A percentile compares a stretch with the other conserved stretches of the same genome.
These are phyloP conservation scores for Jatropha multifida DNA, from an alignment of 441 rosid genomes.

Conservation along the genomic window DNA sequence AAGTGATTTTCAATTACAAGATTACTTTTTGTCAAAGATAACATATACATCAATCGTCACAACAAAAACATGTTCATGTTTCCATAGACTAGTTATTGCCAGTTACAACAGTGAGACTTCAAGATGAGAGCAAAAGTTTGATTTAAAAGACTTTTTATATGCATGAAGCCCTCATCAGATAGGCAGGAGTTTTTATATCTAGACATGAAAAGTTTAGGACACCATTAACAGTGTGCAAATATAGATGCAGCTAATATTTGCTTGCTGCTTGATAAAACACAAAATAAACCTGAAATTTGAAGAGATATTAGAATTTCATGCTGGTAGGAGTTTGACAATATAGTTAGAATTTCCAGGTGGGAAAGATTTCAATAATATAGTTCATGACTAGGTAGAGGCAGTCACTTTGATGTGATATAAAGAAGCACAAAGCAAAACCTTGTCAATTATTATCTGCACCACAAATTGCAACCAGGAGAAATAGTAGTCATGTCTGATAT, in stretches of 20 bases:
- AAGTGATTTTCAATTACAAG: not conserved
- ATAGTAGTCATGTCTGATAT: too few relatives aligned
- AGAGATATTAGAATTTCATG: not conserved
- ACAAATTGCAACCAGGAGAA: too few relatives aligned
- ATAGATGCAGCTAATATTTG: not conserved
- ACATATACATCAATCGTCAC: conserved; percentile 8
- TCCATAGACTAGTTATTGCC: conserved; percentile 6
- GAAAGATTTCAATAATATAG: not conserved
- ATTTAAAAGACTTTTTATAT: not conserved
- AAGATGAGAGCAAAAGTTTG: conserved; percentile 6
- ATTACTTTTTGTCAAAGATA: conserved; percentile 11
- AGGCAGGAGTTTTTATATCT: not conserved
- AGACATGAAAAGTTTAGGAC: not conserved
- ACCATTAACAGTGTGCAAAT: not conserved
- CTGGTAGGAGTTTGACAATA: not conserved
- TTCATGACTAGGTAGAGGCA: not conserved
- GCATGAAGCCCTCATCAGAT: not conserved
- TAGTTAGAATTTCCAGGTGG: not conserved
- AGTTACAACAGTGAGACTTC: not conserved
- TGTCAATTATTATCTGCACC: too few relatives aligned
- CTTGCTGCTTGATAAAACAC: not conserved
- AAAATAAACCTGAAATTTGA: not conserved
- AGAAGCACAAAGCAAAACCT: not conserved
- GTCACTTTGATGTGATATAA: not conserved
- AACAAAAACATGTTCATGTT: not conserved